Base-by-base conservation (phyloP, 306 rosid genomes). In the Clitoria ternatea region DNA sequence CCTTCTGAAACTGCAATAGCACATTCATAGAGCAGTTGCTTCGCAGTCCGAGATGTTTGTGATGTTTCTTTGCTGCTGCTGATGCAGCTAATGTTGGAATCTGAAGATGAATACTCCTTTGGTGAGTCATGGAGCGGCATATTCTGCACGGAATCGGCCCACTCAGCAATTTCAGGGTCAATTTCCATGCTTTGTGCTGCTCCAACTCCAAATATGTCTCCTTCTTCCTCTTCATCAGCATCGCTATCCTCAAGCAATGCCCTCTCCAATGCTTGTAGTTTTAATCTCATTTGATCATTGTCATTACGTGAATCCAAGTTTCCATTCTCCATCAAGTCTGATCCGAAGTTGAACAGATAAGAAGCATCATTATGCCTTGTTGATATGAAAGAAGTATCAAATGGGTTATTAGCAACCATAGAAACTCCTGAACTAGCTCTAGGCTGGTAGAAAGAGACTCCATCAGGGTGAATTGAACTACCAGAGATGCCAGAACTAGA, bases 181-280 rank as follows among this genome's bases (percentile, higher is more conserved):
- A 90, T 81, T 76, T 94, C 97, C 99, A 89, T 88, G 88, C 81
- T 79, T 61, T 80, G 90, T 50, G 59, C 70, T 15, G 75, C 54
- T 22, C 43, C 70, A 19, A 72, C 54, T 22, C 43, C 80, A 73
- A 79, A 70, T 27, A 77, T 75, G 57, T 79, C 85, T 5, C 74
- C 89, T 3, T 80, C 91, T 9, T 81, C 96, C 4, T 83, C 89
- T 4, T 78, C 83, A 45, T 79, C 90, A 23, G 57, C 84, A 23
- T 85, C 92, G 10, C 85, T 82, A 27, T 90, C 97, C 48, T 81
- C 86, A 47, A 94, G 91, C 67, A 94, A 85, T 62, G 85, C 89
- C 72, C 92, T 91, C 85, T 94, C 99, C 80, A 91, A 54, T 80
- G 91, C 97, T 77, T 84, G 91, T 59, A 94, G 88, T 78, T 86